A percentile compares a stretch with the other conserved stretches of the same genome.
Conservation (phyloP, 2,329 filamentous ascomycete genomes). For the Coniochaeta sp. region DNA sequence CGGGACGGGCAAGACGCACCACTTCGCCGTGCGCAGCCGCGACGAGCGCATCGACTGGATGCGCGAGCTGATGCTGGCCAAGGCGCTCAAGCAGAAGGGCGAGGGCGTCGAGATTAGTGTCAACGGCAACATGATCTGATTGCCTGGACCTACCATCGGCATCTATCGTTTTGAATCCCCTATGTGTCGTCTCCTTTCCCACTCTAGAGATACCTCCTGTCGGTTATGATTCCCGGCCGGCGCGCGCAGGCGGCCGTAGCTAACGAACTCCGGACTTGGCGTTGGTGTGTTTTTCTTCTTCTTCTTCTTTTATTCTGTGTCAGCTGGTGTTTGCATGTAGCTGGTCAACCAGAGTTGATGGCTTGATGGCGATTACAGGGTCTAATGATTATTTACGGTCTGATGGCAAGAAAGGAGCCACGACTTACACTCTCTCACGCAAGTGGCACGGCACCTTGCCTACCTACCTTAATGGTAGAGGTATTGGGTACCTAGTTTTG, state of each 20-base stretch:
- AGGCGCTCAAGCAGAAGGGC: slow-evolving; percentile 76
- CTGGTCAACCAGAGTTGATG: background rate
- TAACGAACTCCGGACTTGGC: background rate
- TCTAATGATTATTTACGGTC: background rate
- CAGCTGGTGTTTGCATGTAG: background rate
- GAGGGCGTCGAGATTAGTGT: slow-evolving; percentile 77
- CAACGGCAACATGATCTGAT: slow-evolving; percentile 67
- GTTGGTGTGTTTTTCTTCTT: background rate
- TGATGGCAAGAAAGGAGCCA: background rate
- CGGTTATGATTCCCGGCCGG: slow-evolving; percentile 1
- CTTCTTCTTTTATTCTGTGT: too few relatives aligned
- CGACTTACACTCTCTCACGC: background rate
- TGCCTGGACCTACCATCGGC: background rate
- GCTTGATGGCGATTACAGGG: background rate
- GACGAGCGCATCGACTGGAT: slow-evolving; percentile 97
- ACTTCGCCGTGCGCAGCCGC: slow-evolving; percentile 81
- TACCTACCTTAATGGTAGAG: background rate
- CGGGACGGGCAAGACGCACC: slow-evolving; percentile 74
- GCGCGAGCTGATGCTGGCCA: slow-evolving; percentile 86
- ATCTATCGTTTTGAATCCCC: slow-evolving; percentile 3
- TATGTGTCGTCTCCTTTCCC: background rate
- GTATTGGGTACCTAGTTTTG: background rate
- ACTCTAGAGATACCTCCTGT: background rate
- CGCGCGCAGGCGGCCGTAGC: background rate
- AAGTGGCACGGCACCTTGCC: background rate